Evolutionary conservation across 306 rosid genomes (phyloP).

Genomic region (Mimosa pudica): DNA sequence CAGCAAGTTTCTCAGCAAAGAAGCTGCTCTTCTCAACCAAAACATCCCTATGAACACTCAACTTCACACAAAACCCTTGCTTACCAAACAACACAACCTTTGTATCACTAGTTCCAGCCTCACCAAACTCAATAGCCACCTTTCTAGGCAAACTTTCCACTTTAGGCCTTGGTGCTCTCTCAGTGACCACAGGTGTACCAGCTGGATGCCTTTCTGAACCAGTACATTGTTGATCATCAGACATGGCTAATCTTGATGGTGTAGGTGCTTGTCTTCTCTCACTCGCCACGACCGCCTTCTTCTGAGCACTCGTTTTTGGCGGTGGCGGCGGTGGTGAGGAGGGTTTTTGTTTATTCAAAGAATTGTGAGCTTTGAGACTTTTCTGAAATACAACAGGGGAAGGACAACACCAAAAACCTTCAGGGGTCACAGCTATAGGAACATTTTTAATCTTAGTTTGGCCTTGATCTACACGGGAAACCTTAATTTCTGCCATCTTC

Average conservation of each 20-base stretch:
- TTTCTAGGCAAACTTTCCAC: constrained; percentile 73
- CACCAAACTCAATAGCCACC: constrained; percentile 95
- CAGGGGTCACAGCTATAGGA: constrained; percentile 93
- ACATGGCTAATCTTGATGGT: constrained; percentile 55
- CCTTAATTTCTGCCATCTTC: constrained; percentile 73
- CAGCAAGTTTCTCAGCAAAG: constrained; percentile 67
- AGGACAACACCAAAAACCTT: constrained; percentile 97
- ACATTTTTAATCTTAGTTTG: constrained; percentile 82
- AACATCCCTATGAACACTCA: constrained; percentile 82
- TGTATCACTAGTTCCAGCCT: constrained; percentile 79
- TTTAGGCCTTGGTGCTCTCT: constrained; percentile 66
- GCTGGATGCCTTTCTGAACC: constrained; percentile 52
- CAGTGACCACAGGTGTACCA: constrained; percentile 52
- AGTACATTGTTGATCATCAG: constrained; percentile 57
- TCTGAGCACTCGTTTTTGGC: constrained; percentile 51
- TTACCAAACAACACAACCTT: constrained; percentile 75
- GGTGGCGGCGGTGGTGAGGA: constrained; percentile 57
- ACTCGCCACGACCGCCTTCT: constrained; percentile 42
- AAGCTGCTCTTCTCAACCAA: constrained; percentile 60
- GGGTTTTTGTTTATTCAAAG: constrained; percentile 75
- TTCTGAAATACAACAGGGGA: constrained; percentile 91
- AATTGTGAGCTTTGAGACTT: constrained; percentile 67
- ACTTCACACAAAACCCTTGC: constrained; percentile 90
- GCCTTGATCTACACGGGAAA: constrained; percentile 64
- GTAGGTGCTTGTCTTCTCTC: constrained; percentile 58